Evolutionary conservation across 768 basidiomycete species (phyloP).

Genomic region (Obba rivulosa): DNA sequence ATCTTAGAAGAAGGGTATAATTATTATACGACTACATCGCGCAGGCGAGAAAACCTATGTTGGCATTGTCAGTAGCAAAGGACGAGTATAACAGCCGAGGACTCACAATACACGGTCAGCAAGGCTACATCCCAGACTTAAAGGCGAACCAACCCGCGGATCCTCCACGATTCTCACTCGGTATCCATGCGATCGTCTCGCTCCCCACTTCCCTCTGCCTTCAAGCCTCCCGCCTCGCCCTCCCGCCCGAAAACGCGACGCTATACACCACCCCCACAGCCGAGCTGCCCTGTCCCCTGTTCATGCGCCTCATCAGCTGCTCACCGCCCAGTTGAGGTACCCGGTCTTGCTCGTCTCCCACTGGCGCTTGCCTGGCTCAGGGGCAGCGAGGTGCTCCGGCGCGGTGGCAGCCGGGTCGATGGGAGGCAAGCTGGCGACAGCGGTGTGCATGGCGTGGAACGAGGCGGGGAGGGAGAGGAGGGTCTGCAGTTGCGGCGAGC

Average conservation of each 20-base stretch:
- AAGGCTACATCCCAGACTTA: no score
- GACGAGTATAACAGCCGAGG: no score
- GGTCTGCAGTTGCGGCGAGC: slow-evolving; percentile 33
- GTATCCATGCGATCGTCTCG: no score
- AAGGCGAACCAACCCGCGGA: no score
- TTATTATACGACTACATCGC: no score
- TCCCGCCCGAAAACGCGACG: no score
- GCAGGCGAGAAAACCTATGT: no score
- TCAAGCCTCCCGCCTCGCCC: slow-evolving; percentile 9
- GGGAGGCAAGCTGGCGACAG: slow-evolving; percentile 43
- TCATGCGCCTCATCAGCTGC: slow-evolving; percentile 38
- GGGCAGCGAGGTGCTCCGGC: slow-evolving; percentile 11
- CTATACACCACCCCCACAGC: slow-evolving; percentile 15
- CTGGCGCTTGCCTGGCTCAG: slow-evolving; percentile 61
- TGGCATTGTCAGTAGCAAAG: no score
- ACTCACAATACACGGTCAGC: no score
- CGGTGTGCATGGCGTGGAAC: slow-evolving; percentile 39
- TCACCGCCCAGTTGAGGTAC: slow-evolving; percentile 74
- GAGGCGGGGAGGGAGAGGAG: slow-evolving; percentile 36
- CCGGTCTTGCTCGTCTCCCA: slow-evolving; percentile 77
- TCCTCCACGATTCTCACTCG: no score
- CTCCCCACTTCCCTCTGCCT: not conserved
- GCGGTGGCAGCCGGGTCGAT: slow-evolving; percentile 15
- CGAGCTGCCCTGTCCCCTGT: slow-evolving; percentile 15
- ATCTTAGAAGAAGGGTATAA: no score